phyloP scores from a whole-genome alignment of 2,329 filamentous ascomycete species.

The Pseudogymnoascus sp. region DNA sequence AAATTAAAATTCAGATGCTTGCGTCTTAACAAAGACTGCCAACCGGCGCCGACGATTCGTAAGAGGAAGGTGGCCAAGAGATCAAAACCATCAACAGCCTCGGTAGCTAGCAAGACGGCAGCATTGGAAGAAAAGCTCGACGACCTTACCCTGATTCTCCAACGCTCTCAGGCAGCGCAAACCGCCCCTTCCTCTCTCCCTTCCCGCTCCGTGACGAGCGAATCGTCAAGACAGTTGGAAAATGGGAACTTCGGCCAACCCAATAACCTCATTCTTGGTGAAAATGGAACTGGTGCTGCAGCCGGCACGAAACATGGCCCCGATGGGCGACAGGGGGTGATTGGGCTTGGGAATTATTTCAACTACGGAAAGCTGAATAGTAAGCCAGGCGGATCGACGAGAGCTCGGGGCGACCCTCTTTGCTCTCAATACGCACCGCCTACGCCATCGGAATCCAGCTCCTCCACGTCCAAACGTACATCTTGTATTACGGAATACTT shows the following conservation, averaged over 20 bases:
- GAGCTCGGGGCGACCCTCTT: neutral
- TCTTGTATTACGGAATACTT: neutral
- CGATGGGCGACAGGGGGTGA: neutral
- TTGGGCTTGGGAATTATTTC: neutral
- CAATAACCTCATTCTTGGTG: neutral
- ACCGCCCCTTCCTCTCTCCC: neutral
- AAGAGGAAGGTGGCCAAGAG: constrained; percentile 12
- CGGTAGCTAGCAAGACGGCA: constrained; percentile 12
- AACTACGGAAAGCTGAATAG: neutral
- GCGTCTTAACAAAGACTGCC: constrained; percentile 14
- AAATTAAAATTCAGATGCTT: constrained; percentile 11
- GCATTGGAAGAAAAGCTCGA: constrained; percentile 18
- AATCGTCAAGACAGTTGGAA: neutral
- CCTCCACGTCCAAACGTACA: neutral
- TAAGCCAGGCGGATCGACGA: neutral
- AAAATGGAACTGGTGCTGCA: neutral
- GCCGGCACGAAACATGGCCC: neutral
- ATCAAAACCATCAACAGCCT: constrained; percentile 6
- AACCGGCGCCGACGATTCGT: constrained; percentile 11
- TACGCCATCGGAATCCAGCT: neutral
- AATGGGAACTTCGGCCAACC: neutral
- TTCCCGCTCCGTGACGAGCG: neutral
- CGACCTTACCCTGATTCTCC: constrained; percentile 14
- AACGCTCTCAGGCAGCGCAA: constrained; percentile 10
- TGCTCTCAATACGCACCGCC: neutral